Base-by-base conservation (phyloP, 2,329 filamentous ascomycete species). In the Blastomyces percursus region DNA sequence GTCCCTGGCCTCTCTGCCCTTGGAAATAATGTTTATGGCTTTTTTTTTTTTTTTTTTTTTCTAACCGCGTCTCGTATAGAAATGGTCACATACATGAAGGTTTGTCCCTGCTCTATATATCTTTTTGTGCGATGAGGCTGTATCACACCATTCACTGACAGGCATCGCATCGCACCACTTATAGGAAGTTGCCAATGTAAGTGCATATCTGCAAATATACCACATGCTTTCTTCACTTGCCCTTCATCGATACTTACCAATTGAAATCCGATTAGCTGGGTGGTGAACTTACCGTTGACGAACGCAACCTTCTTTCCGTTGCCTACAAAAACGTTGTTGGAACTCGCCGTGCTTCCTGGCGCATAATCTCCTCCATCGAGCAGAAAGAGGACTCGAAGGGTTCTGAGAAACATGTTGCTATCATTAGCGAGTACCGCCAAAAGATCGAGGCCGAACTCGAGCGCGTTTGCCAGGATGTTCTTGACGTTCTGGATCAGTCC, bases 311-410 rank as follows among this genome's bases (percentile, higher is more conserved):
- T 69, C 88, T 99, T 70, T 96, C 91, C 69, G 94, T 97, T 74
- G 93, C 93, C 77, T 99, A 99, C 88, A 99, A 99, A 90, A 99
- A 99, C 81, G 94, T 99, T 66, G 91, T 99, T 74, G 93, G 94
- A 74, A 95, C 94, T 76, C 89, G 93, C 79, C 93, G 94, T 86
- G 93, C 93, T 76, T 96, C 91, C 73, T 99, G 93, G 93, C 88
- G 93, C 82, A 97, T 99, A 81, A 95, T 99, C 81, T 95, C 92
- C 77, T 97, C 94, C 77, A 97, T 99, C 80, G 93, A 97, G 84
- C 93, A 97, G 82, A 97, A 97, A 88, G 93, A 97, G 84, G 93
- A 97, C 82, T 94, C 91, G 77, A 97, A 96, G 87, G 93, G 93
- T 76, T 91, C 89, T 70, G 91, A 95, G 75, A 93, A 94, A 84